These are phyloP conservation scores for Poteriospumella lacustris DNA, from an alignment of 108 stramenopile genomes.

Conservation along the genomic window DNA sequence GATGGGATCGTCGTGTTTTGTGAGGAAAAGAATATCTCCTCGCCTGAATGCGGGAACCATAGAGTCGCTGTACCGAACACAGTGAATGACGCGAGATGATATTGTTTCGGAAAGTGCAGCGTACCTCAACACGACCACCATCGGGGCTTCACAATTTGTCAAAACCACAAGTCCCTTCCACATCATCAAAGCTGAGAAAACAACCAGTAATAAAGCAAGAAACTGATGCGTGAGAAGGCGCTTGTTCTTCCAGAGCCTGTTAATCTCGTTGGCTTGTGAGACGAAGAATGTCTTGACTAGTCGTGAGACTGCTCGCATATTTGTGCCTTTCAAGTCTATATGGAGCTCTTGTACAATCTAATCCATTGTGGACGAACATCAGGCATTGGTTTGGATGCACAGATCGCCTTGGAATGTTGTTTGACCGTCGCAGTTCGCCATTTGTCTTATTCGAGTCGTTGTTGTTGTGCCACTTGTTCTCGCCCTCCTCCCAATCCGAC, in stretches of 20 bases:
- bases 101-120: no score
- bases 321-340: no score
- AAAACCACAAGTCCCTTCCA: slow-evolving; percentile 96
- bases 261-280: slow-evolving; percentile 69
- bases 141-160: slow-evolving; percentile 90
- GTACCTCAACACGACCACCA: slow-evolving; percentile 87
- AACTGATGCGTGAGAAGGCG: slow-evolving; percentile 83
- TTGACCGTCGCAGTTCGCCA: no score
- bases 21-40: slow-evolving; percentile 94
- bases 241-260: slow-evolving; percentile 96
- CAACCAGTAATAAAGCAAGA: slow-evolving; percentile 96
- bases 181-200: slow-evolving; percentile 96
- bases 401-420: no score
- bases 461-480: no score
- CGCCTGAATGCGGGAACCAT: slow-evolving; percentile 99
- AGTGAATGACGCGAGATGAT: no score
- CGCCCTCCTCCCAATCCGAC: no score
- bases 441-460: no score
- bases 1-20: slow-evolving; percentile 84
- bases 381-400: no score
- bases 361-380: background rate
- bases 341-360: no score
- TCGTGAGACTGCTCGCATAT: no score
- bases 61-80: slow-evolving; percentile 62
- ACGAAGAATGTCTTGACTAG: slow-evolving; percentile 47